Evolutionary conservation across 495 filamentous ascomycete species (phyloP).

Genomic region (Aspergillus leporis): DNA sequence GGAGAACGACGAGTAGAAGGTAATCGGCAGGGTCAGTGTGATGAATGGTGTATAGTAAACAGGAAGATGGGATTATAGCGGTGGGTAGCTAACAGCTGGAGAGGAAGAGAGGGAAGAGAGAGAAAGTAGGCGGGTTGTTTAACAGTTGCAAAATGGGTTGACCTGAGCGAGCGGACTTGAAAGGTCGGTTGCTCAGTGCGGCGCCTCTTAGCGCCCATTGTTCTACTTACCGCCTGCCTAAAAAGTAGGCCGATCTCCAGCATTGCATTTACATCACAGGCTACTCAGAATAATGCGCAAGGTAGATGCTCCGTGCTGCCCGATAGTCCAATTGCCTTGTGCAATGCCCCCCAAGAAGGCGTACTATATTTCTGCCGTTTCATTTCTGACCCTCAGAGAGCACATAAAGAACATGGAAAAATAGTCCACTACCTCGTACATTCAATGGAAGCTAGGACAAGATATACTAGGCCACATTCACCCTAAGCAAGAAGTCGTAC

Average conservation of each 20-base stretch:
- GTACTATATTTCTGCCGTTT: no score
- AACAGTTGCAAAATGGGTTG: constrained; percentile 5
- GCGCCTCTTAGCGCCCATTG: constrained; percentile 5
- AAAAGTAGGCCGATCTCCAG: background rate
- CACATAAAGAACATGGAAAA: no score
- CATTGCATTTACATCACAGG: background rate
- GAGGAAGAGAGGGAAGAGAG: background rate
- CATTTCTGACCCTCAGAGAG: no score
- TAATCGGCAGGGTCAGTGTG: constrained; percentile 11
- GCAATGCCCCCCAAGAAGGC: no score
- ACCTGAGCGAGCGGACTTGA: background rate
- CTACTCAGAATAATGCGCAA: background rate
- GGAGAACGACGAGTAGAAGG: constrained; percentile 13
- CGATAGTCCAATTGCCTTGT: no score
- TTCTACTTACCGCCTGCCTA: background rate
- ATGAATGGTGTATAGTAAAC: constrained; percentile 24
- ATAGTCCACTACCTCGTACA: background rate
- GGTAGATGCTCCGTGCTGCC: no score
- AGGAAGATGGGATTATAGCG: background rate
- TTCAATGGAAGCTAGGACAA: background rate
- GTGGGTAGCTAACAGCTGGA: background rate
- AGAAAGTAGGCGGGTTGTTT: background rate
- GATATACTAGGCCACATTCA: background rate
- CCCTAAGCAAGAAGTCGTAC: background rate
- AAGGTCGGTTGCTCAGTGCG: constrained; percentile 6